phyloP scores from a whole-genome alignment of 2,329 filamentous ascomycete species.

The Fusarium lyarnte region DNA sequence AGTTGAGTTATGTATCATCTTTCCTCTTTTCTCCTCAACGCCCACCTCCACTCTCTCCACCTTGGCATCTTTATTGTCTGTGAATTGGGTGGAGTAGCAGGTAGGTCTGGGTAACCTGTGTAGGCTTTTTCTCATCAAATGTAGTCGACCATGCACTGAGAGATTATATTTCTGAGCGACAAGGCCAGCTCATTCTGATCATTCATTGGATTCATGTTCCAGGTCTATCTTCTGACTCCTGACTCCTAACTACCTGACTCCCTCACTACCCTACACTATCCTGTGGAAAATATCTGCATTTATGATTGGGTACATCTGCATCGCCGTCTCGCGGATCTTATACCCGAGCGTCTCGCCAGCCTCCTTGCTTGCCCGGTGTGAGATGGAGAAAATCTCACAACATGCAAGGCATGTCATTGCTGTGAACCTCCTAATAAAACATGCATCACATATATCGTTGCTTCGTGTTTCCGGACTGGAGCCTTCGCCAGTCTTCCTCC shows the following conservation, averaged over 20 bases:
- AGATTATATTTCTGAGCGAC: background rate
- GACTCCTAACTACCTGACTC: background rate
- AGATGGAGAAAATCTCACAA: constrained; percentile 2
- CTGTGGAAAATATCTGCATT: background rate
- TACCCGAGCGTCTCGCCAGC: background rate
- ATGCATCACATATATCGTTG: constrained; percentile 11
- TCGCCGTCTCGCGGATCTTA: background rate
- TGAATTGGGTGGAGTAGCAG: background rate
- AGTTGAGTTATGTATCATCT: background rate
- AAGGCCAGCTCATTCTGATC: background rate
- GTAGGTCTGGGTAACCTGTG: background rate
- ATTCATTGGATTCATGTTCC: background rate
- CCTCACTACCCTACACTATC: background rate
- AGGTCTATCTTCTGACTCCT: background rate
- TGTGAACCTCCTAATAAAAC: constrained; percentile 27
- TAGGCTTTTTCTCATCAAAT: background rate
- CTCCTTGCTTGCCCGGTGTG: background rate
- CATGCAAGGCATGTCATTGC: background rate
- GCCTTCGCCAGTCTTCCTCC: background rate
- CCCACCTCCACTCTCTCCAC: background rate
- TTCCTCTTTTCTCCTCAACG: constrained; percentile 16
- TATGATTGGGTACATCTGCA: background rate
- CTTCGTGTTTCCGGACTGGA: background rate
- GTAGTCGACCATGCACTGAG: background rate
- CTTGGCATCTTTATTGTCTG: background rate